Conservation (phyloP, 768 basidiomycete species). For the Russula abietina region DNA sequence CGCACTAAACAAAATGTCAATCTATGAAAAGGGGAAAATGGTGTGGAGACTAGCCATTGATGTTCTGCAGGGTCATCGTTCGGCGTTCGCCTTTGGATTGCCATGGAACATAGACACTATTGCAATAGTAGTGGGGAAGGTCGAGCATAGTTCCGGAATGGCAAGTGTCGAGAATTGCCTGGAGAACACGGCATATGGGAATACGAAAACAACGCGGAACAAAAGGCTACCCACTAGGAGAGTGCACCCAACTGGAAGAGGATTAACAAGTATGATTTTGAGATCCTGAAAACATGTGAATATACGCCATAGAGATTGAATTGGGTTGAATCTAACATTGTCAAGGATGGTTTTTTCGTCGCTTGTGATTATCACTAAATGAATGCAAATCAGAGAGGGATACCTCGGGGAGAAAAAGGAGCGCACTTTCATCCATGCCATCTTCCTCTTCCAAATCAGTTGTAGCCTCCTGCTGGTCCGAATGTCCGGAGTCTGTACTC, state of each 20-base stretch:
- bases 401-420: no score
- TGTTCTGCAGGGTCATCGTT: constrained; percentile 22
- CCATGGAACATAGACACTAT: constrained; percentile 27
- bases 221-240: constrained; percentile 19
- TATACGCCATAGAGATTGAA: neutral
- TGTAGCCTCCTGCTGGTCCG: constrained; percentile 20
- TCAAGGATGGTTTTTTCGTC: constrained; percentile 26
- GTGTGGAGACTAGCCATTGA: constrained; percentile 14
- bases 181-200: neutral
- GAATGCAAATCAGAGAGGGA: neutral
- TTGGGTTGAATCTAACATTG: constrained; percentile 20
- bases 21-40: neutral
- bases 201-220: no score
- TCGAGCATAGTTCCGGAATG: constrained; percentile 29
- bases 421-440: constrained; percentile 26
- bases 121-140: constrained; percentile 28
- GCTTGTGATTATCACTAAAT: constrained; percentile 13
- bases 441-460: constrained; percentile 24
- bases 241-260: constrained; percentile 23
- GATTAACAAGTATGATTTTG: constrained; percentile 13
- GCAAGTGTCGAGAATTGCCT: constrained; percentile 29
- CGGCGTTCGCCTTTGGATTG: constrained; percentile 26
- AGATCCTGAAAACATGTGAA: constrained; percentile 13
- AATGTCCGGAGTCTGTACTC: constrained; percentile 27
- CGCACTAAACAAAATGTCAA: constrained; percentile 9